Conservation (phyloP, 2,329 filamentous ascomycete genomes). For the Akanthomyces lecanii region DNA sequence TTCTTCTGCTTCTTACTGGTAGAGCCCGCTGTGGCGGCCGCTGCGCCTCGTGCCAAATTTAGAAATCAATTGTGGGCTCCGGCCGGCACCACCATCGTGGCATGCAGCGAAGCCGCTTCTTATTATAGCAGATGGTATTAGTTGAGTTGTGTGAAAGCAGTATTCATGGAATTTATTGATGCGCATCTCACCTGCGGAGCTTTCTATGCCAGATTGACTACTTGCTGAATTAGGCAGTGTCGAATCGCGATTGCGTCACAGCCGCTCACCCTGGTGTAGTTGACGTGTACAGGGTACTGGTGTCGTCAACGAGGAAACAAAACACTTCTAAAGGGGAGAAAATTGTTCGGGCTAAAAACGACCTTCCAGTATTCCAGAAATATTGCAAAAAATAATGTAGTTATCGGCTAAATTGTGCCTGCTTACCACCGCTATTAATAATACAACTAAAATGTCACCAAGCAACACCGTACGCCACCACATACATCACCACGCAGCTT, state of each 20-base stretch:
- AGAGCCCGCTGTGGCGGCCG: neutral
- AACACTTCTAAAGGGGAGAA: neutral
- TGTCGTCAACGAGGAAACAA: neutral
- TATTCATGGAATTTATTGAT: neutral
- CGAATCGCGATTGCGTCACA: no score
- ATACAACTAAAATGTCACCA: neutral
- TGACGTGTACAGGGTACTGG: neutral
- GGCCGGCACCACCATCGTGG: neutral
- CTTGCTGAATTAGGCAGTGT: no score
- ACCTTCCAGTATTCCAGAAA: neutral
- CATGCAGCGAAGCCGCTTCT: neutral
- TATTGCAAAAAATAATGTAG: neutral
- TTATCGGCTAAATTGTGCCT: neutral
- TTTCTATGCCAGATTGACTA: neutral
- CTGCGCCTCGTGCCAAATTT: conserved; percentile 7
- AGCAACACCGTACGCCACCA: neutral
- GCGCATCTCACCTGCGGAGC: neutral
- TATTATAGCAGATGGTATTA: neutral
- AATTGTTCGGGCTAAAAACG: neutral
- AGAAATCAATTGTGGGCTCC: neutral
- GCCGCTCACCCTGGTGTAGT: neutral
- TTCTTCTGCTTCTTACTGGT: no score
- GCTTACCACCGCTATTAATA: neutral
- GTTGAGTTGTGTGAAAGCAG: neutral
- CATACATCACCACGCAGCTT: no score